Evolutionary conservation across 164 flowering plant species (phyloP).

Genomic region (Tetracentron sinense): DNA sequence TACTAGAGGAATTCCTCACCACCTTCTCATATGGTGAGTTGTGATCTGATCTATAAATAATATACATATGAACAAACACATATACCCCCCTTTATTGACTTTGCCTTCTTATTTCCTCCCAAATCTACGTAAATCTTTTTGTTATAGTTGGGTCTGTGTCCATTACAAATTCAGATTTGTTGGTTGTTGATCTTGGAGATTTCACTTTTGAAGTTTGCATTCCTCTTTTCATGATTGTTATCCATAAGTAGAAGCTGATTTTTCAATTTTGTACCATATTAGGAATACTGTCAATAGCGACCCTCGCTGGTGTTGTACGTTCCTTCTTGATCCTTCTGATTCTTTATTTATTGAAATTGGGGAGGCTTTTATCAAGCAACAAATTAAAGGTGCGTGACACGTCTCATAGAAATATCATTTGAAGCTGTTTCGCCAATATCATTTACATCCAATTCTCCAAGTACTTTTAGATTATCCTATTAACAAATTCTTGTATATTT

Average conservation of each 20-base stretch:
- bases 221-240: neutral
- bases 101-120: neutral
- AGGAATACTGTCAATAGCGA: conserved; percentile 88
- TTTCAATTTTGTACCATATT: conserved; percentile 7
- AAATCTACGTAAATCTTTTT: neutral
- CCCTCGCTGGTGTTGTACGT: conserved; percentile 91
- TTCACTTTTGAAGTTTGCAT: neutral
- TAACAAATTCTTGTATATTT: neutral
- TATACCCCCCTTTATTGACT: neutral
- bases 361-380: conserved; percentile 71
- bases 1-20: too few species aligned
- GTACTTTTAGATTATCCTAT: neutral
- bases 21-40: too few species aligned
- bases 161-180: neutral
- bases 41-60: too few species aligned
- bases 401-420: neutral
- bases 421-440: neutral
- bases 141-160: neutral
- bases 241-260: neutral
- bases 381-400: conserved; percentile 51
- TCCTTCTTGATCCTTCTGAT: conserved; percentile 88
- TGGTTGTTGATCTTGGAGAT: neutral
- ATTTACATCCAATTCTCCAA: neutral
- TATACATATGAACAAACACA: neutral
- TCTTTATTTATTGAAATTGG: conserved; percentile 85